A percentile compares a stretch with the other conserved stretches of the same genome.
phyloP scores from a whole-genome alignment of 2,329 filamentous ascomycete genomes.

The Akanthomyces dipterigenus region DNA sequence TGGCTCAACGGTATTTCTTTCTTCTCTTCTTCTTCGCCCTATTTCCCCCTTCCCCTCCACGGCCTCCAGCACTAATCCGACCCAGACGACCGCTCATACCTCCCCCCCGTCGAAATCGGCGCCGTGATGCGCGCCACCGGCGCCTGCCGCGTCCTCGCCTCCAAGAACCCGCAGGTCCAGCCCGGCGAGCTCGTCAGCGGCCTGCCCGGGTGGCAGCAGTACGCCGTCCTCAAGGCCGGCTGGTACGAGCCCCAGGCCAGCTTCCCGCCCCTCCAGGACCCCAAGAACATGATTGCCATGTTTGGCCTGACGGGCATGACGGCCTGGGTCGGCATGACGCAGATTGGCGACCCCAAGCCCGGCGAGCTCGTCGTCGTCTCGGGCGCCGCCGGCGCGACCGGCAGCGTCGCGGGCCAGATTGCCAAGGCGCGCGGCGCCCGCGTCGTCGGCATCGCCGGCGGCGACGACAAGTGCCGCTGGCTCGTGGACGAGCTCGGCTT shows the following conservation, averaged over 20 bases:
- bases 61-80: too few relatives aligned
- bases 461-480: conserved; percentile 61
- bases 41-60: too few relatives aligned
- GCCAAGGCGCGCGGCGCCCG: conserved; percentile 61
- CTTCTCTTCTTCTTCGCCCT: not conserved
- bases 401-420: conserved; percentile 70
- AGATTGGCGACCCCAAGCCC: conserved; percentile 59
- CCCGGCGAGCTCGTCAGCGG: conserved; percentile 53
- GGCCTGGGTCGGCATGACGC: conserved; percentile 67
- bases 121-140: conserved; percentile 60
- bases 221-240: conserved; percentile 51
- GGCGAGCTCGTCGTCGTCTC: conserved; percentile 73
- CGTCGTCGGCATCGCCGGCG: conserved; percentile 60
- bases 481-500: conserved; percentile 58
- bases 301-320: conserved; percentile 65
- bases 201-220: conserved; percentile 58
- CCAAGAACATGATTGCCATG: conserved; percentile 56
- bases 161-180: conserved; percentile 46
- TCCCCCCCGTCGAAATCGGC: conserved; percentile 61
- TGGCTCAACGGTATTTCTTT: conserved; percentile 53
- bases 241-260: conserved; percentile 34
- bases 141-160: conserved; percentile 56
- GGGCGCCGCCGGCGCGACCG: conserved; percentile 72
- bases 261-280: conserved; percentile 33
- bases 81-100: conserved; percentile 48